Percentiles rank a stretch among this genome's conserved stretches.
Conservation (phyloP, 139 green algal species). For the Dunaliella primolecta region DNA sequence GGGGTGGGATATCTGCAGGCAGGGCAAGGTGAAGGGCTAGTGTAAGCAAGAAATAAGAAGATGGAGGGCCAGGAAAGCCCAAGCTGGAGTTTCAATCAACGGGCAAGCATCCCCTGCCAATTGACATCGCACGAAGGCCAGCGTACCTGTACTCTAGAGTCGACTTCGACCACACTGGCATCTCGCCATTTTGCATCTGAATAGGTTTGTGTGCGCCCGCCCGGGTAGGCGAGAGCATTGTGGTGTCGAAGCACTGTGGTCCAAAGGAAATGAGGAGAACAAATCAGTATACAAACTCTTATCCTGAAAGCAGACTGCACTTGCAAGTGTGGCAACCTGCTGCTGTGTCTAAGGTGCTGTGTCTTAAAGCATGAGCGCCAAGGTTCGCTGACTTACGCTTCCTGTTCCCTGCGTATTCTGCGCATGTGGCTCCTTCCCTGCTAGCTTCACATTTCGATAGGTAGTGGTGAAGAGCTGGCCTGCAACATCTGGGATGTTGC, state of each 20-base stretch:
- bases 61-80: not conserved
- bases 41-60: not conserved
- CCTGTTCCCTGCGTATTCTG: constrained; percentile 50
- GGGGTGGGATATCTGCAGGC: constrained; percentile 32
- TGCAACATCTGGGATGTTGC: constrained; percentile 49
- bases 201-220: constrained; percentile 51
- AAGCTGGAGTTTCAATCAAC: too few species aligned
- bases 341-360: not conserved
- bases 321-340: not conserved
- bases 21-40: not conserved
- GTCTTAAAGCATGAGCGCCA: too few species aligned
- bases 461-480: constrained; percentile 59
- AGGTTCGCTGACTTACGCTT: constrained; percentile 57
- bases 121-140: too few species aligned
- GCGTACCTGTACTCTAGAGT: constrained; percentile 57
- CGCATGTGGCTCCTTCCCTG: constrained; percentile 35
- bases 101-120: too few species aligned
- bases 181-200: constrained; percentile 31
- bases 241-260: constrained; percentile 71
- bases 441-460: constrained; percentile 60
- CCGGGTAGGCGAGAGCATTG: constrained; percentile 31
- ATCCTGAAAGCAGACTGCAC: too few species aligned
- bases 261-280: too few species aligned
- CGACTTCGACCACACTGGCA: constrained; percentile 62
- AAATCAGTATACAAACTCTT: too few species aligned